Evolutionary conservation across 1,139 yeast species (phyloP), one percentile per base, ranked within the genome.

Genomic region (Chernovozyma sophiae-reginae): DNA sequence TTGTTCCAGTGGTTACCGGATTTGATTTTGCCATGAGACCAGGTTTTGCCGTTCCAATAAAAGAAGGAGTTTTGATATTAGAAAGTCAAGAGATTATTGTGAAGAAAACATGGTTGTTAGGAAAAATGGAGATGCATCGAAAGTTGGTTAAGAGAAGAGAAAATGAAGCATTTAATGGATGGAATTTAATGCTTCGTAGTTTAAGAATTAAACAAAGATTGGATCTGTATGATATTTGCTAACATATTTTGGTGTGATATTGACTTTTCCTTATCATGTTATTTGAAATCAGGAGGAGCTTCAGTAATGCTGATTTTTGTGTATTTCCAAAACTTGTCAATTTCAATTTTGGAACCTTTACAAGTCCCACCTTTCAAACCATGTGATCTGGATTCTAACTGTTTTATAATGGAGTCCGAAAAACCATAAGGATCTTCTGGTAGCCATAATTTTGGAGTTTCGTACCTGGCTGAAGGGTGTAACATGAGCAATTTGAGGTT

Each of bases 251-350:
- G n/a, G n/a, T n/a, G n/a, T n/a, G n/a, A n/a, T n/a, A n/a, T n/a
- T n/a, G n/a, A n/a, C n/a, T n/a, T n/a, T n/a, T n/a, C n/a, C n/a
- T n/a, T n/a, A n/a, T 17, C 17, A 12, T 18, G 17, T 43, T 43
- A 63, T 41, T 60, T 63, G 36, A 49, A 59, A 42, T 61, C 70
- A 3, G 72, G 70, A 3, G 72, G 71, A 1, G 68, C 70, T 34
- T 54, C 58, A 2, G 60, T 46, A 3, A 66, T 44, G 3, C 41
- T 42, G 3, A 65, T 41, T 13, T 45, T 45, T 32, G 57, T 40
- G 15, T 37, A 36, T 3, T 35, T 33, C 19, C 49, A 51, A 3
- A 42, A 32, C 22, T 45, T 46, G 3, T 43, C 42, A 31, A 55
- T 51, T 4, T 45, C 42, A 4, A 62, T 41, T 3, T 41, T 40